Percentiles rank a stretch among this genome's conserved stretches.
Evolutionary conservation across 495 filamentous ascomycete species (phyloP).

Genomic region (Penicillium steckii): DNA sequence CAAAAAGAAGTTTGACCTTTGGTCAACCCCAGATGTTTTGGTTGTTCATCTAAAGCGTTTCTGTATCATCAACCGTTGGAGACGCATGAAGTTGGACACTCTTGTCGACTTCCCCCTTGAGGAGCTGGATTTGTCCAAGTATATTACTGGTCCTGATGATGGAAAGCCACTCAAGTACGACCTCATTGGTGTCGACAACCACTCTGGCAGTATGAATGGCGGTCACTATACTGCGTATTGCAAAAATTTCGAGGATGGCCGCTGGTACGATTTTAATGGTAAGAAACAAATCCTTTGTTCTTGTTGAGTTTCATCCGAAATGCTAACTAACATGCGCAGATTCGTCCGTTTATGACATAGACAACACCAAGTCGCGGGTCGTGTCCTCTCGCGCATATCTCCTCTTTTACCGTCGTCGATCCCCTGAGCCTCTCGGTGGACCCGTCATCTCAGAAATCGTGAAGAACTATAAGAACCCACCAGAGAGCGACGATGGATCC

Average conservation of each 20-base stretch:
- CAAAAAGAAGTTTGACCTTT: slow-evolving; percentile 93
- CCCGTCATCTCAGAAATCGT: slow-evolving; percentile 67
- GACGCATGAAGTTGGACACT: slow-evolving; percentile 81
- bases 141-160: slow-evolving; percentile 73
- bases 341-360: slow-evolving; percentile 56
- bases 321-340: slow-evolving; percentile 51
- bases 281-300: slow-evolving; percentile 10
- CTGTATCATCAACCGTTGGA: slow-evolving; percentile 59
- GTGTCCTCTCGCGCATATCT: slow-evolving; percentile 79
- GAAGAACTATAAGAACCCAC: slow-evolving; percentile 18
- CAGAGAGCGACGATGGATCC: not conserved
- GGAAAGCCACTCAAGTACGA: slow-evolving; percentile 85
- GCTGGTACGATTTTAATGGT: slow-evolving; percentile 97
- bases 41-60: slow-evolving; percentile 96
- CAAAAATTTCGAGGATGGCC: slow-evolving; percentile 79
- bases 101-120: slow-evolving; percentile 91
- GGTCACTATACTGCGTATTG: slow-evolving; percentile 95
- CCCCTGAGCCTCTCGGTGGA: slow-evolving; percentile 71
- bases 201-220: slow-evolving; percentile 86
- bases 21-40: slow-evolving; percentile 93
- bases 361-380: slow-evolving; percentile 49
- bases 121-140: slow-evolving; percentile 73
- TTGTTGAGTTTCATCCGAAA: not conserved
- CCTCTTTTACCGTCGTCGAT: slow-evolving; percentile 91
- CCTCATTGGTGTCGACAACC: slow-evolving; percentile 91